Conservation (phyloP, 139 green algal species). For the Spirogloea muscicola region DNA sequence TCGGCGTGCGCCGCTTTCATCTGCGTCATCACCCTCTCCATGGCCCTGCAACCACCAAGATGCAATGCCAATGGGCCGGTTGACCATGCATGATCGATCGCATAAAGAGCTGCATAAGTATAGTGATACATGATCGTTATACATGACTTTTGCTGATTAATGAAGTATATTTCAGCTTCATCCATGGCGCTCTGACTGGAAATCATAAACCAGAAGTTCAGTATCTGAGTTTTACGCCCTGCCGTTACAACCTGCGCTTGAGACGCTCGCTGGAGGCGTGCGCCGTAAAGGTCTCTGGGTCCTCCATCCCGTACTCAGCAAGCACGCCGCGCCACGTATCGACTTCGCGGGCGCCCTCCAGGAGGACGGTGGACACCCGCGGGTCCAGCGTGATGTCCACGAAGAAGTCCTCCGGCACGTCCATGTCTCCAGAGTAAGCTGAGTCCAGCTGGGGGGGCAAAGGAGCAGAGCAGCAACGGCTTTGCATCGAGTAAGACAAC, state of each 20-base stretch:
- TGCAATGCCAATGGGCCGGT: neutral
- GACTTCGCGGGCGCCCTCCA: neutral
- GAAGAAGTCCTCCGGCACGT: conserved; percentile 28
- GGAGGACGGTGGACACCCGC: neutral
- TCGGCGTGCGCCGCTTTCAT: neutral
- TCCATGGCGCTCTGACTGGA: too few species aligned
- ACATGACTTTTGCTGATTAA: too few species aligned
- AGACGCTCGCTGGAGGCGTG: neutral
- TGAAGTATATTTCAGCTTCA: too few species aligned
- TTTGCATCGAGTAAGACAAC: too few species aligned
- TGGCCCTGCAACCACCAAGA: neutral
- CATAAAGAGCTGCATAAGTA: too few species aligned
- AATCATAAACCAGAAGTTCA: too few species aligned
- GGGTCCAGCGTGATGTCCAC: conserved; percentile 23
- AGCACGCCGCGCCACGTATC: neutral
- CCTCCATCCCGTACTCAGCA: neutral
- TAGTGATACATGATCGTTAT: too few species aligned
- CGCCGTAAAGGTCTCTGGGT: too few species aligned
- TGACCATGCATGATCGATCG: too few species aligned
- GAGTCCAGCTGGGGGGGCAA: conserved; percentile 33
- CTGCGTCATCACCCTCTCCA: neutral
- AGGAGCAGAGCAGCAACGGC: too few species aligned
- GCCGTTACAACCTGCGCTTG: too few species aligned
- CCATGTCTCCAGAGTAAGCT: conserved; percentile 12
- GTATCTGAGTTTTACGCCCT: too few species aligned